Conservation (phyloP, 257 asterid genomes). For the Verbascum thapsus region DNA sequence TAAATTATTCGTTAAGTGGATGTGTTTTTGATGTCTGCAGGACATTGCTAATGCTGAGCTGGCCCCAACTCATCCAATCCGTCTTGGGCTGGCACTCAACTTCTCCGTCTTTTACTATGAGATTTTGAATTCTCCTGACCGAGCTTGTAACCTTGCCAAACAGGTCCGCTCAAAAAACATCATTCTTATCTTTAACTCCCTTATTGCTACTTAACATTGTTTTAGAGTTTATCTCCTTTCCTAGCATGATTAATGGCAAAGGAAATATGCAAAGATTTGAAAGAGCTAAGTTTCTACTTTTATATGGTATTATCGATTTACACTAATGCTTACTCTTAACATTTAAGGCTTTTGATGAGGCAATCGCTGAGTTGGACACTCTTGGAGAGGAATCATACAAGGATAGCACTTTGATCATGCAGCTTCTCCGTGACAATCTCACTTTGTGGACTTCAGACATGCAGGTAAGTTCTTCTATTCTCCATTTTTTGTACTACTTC, state of each 20-base stretch:
- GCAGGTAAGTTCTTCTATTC: constrained; percentile 50
- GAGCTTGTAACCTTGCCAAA: constrained; percentile 86
- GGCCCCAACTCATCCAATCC: constrained; percentile 87
- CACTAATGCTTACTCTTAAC: constrained; percentile 10
- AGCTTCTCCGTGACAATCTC: constrained; percentile 92
- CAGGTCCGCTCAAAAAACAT: constrained; percentile 48
- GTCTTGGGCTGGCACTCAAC: constrained; percentile 86
- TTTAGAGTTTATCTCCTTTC: not conserved
- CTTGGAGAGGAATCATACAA: constrained; percentile 94
- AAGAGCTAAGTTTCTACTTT: not conserved
- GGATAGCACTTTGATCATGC: constrained; percentile 96
- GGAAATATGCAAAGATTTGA: constrained; percentile 7
- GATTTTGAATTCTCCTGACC: constrained; percentile 81
- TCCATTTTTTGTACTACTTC: too few relatives aligned
- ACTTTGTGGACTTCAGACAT: constrained; percentile 93
- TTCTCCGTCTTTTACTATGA: constrained; percentile 89
- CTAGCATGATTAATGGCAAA: not conserved
- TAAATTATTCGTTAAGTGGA: not conserved
- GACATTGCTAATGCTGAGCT: constrained; percentile 79
- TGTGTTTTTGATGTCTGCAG: constrained; percentile 33
- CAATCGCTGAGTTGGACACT: constrained; percentile 89
- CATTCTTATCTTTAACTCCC: constrained; percentile 5
- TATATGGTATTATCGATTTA: not conserved
- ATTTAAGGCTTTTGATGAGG: constrained; percentile 83
- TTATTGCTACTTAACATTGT: not conserved